Evolutionary conservation across 345 rosid species (phyloP), one percentile per base, ranked within the genome.

Genomic region (Sonneratia alba): DNA sequence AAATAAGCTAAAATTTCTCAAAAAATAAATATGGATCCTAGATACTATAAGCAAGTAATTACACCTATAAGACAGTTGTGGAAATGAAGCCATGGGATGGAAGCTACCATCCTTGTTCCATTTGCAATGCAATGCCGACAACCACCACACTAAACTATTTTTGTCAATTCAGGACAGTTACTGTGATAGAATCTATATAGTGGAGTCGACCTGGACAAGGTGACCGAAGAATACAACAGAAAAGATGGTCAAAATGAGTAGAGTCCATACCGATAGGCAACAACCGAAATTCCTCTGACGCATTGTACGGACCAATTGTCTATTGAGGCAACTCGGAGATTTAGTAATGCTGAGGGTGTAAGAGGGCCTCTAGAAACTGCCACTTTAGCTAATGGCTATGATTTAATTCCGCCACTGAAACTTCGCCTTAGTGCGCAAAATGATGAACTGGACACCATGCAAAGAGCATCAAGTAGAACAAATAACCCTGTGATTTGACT

Each of bases 51-150:
- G 64, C 21, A 18, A 13, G 36, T 0, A 9, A 45, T 79, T 89
- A 85, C 91, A 68, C 84, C 79, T 36, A 85, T 87, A 40, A 89
- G 77, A 71, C 93, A 87, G 72, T 89, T 89, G 67, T 89, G 93
- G 81, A 86, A 86, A 73, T 86, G 90, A 75, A 88, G 89, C 72
- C 91, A 78, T 74, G 85, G 37, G 47, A 86, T 81, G 62, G 93
- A 89, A 19, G 93, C 91, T 2, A 87, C 88, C 87, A 85, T 87
- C 66, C 93, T 79, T 3, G 88, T 81, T 36, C 85, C 93, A 59
- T 89, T 89, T 11, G 77, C 21, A 12, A 87, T 79, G n/a, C 93
- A 27, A 27, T 27, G 32, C 0, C 85, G 80, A 79, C 69, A 76
- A 68, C 87, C 80, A 13, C 86, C 86, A 22, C 7, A 75, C 34